A percentile compares a stretch with the other conserved stretches of the same genome.
phyloP scores from a whole-genome alignment of 192 early-diverging fungal species.

The Coemansia sp. region DNA sequence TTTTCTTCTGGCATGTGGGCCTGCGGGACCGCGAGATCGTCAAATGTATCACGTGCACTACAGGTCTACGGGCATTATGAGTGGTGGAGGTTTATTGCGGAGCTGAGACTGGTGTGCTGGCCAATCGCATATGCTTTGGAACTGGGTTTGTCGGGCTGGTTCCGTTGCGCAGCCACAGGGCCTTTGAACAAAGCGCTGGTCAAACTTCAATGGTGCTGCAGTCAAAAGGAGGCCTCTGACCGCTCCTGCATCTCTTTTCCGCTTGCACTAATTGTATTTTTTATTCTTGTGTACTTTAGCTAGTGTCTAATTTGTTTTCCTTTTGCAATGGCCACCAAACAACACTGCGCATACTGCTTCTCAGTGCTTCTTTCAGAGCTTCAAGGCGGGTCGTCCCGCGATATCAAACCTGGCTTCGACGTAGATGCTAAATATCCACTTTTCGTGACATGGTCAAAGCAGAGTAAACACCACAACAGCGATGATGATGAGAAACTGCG shows the following conservation, averaged over 20 bases:
- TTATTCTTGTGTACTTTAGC: constrained; percentile 4
- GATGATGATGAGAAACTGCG: constrained; percentile 60
- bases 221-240: not conserved
- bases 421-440: constrained; percentile 55
- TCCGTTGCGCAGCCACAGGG: no score
- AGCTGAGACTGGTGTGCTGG: no score
- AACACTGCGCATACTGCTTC: constrained; percentile 83
- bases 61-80: no score
- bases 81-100: no score
- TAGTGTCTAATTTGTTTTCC: not conserved
- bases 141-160: no score
- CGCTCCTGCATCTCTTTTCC: constrained; percentile 2
- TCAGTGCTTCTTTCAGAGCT: constrained; percentile 69
- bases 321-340: constrained; percentile 32
- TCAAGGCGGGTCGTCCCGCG: constrained; percentile 28
- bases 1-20: no score
- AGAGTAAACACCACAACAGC: not conserved
- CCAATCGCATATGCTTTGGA: no score
- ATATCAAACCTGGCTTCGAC: constrained; percentile 16
- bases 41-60: no score
- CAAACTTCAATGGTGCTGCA: not conserved
- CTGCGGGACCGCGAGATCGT: no score
- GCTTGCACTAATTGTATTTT: constrained; percentile 2
- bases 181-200: no score
- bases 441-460: constrained; percentile 49